Evolutionary conservation across 495 filamentous ascomycete genomes (phyloP).

Genomic region (Aspergillus hancockii): DNA sequence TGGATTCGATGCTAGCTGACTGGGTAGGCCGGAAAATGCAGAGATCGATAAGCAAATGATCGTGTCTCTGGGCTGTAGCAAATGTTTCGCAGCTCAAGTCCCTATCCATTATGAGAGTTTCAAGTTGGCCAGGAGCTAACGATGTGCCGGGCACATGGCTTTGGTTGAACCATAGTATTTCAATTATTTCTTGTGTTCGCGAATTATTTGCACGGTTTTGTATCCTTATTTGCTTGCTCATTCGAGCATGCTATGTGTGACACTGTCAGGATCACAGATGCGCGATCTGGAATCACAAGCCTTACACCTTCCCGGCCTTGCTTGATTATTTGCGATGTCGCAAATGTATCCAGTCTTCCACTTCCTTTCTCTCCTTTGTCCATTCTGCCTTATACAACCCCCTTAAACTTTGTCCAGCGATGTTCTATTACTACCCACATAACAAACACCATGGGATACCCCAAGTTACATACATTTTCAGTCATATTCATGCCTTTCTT

Average conservation of each 20-base stretch:
- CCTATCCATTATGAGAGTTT: background rate
- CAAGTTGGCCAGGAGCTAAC: conserved; percentile 20
- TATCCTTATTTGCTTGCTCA: background rate
- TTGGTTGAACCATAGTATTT: conserved; percentile 13
- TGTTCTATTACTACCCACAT: conserved; percentile 1
- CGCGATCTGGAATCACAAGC: background rate
- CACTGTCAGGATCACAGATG: background rate
- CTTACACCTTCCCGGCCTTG: background rate
- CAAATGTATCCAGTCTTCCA: background rate
- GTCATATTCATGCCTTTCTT: conserved; percentile 7
- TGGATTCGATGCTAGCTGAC: conserved; percentile 83
- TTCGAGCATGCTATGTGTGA: background rate
- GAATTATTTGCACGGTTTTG: background rate
- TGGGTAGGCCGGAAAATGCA: conserved; percentile 67
- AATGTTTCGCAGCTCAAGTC: background rate
- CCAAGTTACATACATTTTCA: conserved; percentile 11
- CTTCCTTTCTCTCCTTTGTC: background rate
- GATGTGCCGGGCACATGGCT: conserved; percentile 32
- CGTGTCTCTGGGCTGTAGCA: background rate
- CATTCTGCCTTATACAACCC: background rate
- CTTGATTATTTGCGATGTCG: background rate
- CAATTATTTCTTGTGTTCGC: background rate
- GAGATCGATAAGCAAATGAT: conserved; percentile 21
- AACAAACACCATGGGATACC: conserved; percentile 18
- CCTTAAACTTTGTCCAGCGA: conserved; percentile 6